Base-by-base conservation (phyloP, 352 stramenopile genomes). In the Albugo candida region DNA sequence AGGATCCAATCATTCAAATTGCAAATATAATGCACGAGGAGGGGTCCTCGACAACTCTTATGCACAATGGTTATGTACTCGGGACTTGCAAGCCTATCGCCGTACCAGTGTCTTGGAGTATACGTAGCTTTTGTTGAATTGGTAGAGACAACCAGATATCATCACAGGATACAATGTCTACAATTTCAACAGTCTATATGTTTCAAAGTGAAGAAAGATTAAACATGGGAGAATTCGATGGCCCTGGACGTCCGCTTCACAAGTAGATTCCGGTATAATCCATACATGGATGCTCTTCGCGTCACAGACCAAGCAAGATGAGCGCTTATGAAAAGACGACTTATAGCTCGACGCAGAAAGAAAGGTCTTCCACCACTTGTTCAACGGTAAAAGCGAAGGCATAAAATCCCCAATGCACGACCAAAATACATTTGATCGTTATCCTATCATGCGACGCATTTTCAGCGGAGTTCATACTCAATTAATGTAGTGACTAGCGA, bases 1-100 rank as follows among this genome's bases (percentile, higher is more conserved):
- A 97, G 57, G 96, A 99, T 64, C 93, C 95, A 10, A 95, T 99
- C 31, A 99, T 99, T 63, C 95, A 99, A 60, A 99, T 99, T 63
- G 94, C 95, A 0, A 98, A 98, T 57, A 81, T 93, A 6, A 58
- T 99, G 10, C 94, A 92, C 53, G 89, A 89, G 31, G 76, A 92
- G 47, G 77, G 79, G n/a, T 60, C 60, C 1, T 56, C 70, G 27
- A 56, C 58, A 2, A 69, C 72, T 11, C 67, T 87, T 19, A 58
- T 83, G 39, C 80, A 95, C 47, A 98, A 97, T 56, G 92, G 99
- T 16, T 98, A 99, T 50, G 97, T 96, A 5, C 64, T 99, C 18
- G 78, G 94, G 53, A 95, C 89, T 18, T 99, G 95, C 64, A 81
- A 97, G 36, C 93, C 94, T 1, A 99, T 99, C 59, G 93, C 97